These are phyloP conservation scores for Senecio squalidus DNA, from an alignment of 140 eudicot species.

Conservation along the genomic window DNA sequence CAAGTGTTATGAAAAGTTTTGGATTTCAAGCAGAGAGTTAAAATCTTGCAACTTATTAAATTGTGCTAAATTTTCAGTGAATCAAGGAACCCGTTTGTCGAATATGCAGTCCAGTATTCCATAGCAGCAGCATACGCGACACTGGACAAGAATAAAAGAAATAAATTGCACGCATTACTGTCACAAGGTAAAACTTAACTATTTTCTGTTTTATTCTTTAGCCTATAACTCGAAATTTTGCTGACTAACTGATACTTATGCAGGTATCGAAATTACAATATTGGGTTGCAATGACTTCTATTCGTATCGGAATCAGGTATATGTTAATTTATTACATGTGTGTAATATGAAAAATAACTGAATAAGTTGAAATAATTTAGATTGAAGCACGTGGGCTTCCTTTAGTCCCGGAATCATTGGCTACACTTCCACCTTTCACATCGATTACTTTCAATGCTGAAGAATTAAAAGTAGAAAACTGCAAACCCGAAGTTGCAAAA, in stretches of 20 bases:
- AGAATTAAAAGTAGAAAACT: constrained; percentile 41
- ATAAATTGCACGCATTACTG: constrained; percentile 47
- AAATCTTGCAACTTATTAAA: not conserved
- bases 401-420: constrained; percentile 64
- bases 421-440: constrained; percentile 61
- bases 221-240: constrained; percentile 3
- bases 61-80: constrained; percentile 39
- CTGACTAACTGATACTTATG: constrained; percentile 32
- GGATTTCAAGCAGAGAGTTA: not conserved
- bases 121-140: constrained; percentile 73
- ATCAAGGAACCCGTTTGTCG: constrained; percentile 80
- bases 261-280: constrained; percentile 90
- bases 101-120: constrained; percentile 74
- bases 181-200: constrained; percentile 49
- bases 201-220: not conserved
- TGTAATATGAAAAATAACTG: no score
- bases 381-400: constrained; percentile 89
- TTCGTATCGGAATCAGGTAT: constrained; percentile 81
- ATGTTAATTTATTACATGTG: not conserved
- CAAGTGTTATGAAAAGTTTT: not conserved
- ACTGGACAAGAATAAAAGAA: constrained; percentile 46
- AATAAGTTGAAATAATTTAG: constrained; percentile 21
- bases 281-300: constrained; percentile 85
- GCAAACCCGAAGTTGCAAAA: constrained; percentile 94
- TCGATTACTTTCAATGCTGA: constrained; percentile 69